Percentiles rank a stretch among this genome's conserved stretches.
Conservation (phyloP, 495 filamentous ascomycete species). For the Penicillium taxi region DNA sequence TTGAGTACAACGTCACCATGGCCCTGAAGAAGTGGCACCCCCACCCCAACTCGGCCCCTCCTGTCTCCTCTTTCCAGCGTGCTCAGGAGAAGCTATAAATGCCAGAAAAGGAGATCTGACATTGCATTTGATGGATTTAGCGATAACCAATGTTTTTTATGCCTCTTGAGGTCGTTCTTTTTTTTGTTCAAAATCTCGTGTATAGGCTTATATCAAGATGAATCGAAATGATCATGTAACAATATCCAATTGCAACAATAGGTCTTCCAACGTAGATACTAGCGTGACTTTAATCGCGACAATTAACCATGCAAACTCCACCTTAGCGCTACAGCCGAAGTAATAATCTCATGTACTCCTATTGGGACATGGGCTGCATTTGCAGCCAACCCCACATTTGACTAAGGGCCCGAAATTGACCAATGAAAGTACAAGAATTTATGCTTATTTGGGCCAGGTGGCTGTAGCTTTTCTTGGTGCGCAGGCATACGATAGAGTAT, state of each 20-base stretch:
- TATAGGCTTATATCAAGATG: too few species aligned
- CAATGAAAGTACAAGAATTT: neutral
- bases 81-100: slow-evolving; percentile 7
- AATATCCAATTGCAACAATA: neutral
- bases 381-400: neutral
- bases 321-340: neutral
- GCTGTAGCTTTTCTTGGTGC: too few species aligned
- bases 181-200: slow-evolving; percentile 4
- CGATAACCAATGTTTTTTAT: slow-evolving; percentile 3
- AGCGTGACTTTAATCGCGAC: neutral
- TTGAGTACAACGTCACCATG: slow-evolving; percentile 41
- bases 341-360: neutral
- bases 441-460: slow-evolving; percentile 2
- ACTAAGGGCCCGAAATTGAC: neutral
- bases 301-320: neutral
- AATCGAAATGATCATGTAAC: neutral
- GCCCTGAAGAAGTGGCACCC: slow-evolving; percentile 43
- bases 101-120: slow-evolving; percentile 1
- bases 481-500: too few species aligned
- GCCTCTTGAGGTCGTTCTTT: neutral
- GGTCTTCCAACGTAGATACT: neutral
- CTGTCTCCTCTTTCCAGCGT: slow-evolving; percentile 41
- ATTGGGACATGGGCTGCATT: neutral
- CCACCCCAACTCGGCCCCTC: slow-evolving; percentile 40
- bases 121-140: slow-evolving; percentile 13